phyloP scores from a whole-genome alignment of 192 early-diverging fungal genomes.

The Backusella luteola region DNA sequence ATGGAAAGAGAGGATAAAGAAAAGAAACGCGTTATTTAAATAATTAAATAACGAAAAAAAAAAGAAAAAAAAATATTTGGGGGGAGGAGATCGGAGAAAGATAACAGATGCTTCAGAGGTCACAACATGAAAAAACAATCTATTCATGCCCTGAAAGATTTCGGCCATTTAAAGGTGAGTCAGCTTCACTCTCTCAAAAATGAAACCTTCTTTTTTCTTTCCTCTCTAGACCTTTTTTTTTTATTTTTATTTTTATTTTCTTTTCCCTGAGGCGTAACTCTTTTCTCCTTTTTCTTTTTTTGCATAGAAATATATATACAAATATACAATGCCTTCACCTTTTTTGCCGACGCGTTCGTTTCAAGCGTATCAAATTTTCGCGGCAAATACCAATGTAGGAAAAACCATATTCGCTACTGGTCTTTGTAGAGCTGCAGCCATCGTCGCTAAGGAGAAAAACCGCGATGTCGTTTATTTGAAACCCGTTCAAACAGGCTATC shows the following conservation, averaged over 20 bases:
- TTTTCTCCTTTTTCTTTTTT: background rate
- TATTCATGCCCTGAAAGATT: constrained; percentile 10
- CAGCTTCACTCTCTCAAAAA: background rate
- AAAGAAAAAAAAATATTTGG: background rate
- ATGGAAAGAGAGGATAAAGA: background rate
- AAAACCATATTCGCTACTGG: constrained; percentile 77
- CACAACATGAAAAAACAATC: background rate
- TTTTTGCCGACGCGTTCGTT: constrained; percentile 50
- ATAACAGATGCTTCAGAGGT: background rate
- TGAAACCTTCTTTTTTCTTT: constrained; percentile 4
- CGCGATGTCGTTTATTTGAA: constrained; percentile 69
- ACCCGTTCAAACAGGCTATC: constrained; percentile 84
- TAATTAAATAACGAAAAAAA: background rate
- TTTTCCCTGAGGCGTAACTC: background rate
- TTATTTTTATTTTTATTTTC: too few species aligned
- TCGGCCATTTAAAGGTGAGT: background rate
- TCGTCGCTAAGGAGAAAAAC: constrained; percentile 36
- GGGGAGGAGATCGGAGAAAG: background rate
- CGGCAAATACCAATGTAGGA: constrained; percentile 81
- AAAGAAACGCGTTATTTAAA: constrained; percentile 12
- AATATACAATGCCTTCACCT: constrained; percentile 24
- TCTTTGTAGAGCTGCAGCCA: constrained; percentile 57
- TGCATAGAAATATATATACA: background rate
- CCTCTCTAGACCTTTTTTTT: constrained; percentile 1
- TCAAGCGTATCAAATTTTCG: constrained; percentile 67